Evolutionary conservation across 2,329 filamentous ascomycete genomes (phyloP), one percentile per base, ranked within the genome.

Genomic region (Sodiomyces alkalinus): DNA sequence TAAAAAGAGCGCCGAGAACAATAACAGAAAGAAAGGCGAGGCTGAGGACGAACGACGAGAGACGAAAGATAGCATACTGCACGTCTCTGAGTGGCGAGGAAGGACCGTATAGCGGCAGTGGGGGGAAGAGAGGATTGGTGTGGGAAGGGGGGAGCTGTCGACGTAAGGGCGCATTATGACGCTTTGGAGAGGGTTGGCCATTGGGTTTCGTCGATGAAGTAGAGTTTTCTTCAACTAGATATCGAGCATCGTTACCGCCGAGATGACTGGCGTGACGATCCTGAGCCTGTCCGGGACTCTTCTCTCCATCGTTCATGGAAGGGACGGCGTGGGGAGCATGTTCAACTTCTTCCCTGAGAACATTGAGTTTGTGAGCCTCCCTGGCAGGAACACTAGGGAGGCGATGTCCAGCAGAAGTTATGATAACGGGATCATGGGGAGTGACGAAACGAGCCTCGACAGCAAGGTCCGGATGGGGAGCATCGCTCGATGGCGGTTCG

Each of bases 121-220:
- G 80, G 5, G 85, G 85, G 39, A 94, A 94, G 5, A 92, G 56
- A 3, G 81, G 79, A 39, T 86, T 76, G 2, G 80, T 86, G 37
- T 71, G 66, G 6, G 74, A 74, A 1, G 74, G 71, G 0, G 78
- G 74, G 53, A 62, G 64, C 10, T 61, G 46, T 33, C 47, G 53
- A 23, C 52, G 49, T 12, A 70, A 39, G 11, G 60, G 60, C 9
- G 51, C 58, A 15, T 59, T 17, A 5, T n/a, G 24, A 7, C 14
- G 21, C 13, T 23, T 26, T 17, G 22, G 22, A 12, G 34, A n/a
- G 15, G 14, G n/a, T 6, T 15, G n/a, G 20, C 20, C 10, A 13
- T 13, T 22, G 20, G 20, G 14, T 5, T 10, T 11, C 4, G 7
- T 8, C 6, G 20, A 22, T 11, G n/a, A 13, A 10, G 20, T 11